Conservation (phyloP, 495 filamentous ascomycete genomes). For the Chaetomidium leptoderma region DNA sequence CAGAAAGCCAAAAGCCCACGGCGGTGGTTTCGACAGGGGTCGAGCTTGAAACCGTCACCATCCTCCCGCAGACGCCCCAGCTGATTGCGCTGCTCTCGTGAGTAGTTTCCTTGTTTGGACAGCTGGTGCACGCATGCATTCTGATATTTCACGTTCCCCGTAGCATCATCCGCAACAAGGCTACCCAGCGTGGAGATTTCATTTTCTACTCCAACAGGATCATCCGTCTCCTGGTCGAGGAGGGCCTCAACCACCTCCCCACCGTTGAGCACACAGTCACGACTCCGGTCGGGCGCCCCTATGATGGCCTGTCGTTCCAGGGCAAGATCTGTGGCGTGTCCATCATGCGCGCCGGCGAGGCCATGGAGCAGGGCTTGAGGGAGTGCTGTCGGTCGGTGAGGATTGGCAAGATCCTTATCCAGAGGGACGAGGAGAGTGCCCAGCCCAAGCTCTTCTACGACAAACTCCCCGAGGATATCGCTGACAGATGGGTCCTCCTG, state of each 20-base stretch:
- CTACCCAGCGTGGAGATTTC: conserved; percentile 87
- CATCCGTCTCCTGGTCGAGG: conserved; percentile 95
- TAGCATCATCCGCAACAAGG: conserved; percentile 91
- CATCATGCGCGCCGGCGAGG: conserved; percentile 96
- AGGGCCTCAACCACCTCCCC: conserved; percentile 94
- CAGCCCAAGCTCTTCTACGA: conserved; percentile 93
- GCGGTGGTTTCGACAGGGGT: conserved; percentile 85
- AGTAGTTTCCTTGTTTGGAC: conserved; percentile 39
- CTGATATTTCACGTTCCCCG: not conserved
- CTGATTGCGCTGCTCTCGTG: conserved; percentile 96
- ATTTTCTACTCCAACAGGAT: conserved; percentile 99
- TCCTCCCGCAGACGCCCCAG: conserved; percentile 90
- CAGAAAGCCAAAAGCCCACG: conserved; percentile 73
- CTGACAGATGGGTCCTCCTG: conserved; percentile 87
- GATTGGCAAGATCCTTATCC: conserved; percentile 97
- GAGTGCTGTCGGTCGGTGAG: conserved; percentile 95
- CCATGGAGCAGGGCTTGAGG: conserved; percentile 94
- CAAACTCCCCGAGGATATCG: conserved; percentile 91
- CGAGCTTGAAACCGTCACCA: conserved; percentile 80
- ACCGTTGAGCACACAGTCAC: conserved; percentile 82
- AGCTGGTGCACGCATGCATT: not conserved
- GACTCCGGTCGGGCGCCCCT: conserved; percentile 84
- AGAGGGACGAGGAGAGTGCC: conserved; percentile 91
- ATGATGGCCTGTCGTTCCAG: conserved; percentile 88
- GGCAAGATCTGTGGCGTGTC: conserved; percentile 98